Conservation (phyloP, 441 rosid genomes). For the Euphorbia celastroides region DNA sequence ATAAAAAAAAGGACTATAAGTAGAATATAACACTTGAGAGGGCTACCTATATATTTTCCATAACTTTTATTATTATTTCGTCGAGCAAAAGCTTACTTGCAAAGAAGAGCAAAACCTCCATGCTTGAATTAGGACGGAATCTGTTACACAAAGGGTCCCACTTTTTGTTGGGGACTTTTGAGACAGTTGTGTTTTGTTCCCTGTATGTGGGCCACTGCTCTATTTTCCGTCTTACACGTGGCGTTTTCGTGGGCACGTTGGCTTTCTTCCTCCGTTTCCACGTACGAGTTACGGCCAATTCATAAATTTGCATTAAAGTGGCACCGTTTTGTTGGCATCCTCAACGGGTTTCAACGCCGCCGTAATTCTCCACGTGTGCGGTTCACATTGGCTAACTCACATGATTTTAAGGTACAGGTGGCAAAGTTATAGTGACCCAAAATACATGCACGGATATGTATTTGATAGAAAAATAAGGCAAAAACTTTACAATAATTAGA, state of each 20-base stretch:
- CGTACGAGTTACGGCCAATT: constrained; percentile 19
- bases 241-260: constrained; percentile 2
- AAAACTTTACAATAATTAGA: too few species aligned
- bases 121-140: constrained; percentile 28
- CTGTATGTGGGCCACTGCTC: constrained; percentile 39
- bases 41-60: too few species aligned
- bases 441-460: too few species aligned
- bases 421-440: too few species aligned
- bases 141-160: constrained; percentile 34
- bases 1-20: too few species aligned
- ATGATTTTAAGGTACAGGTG: too few species aligned
- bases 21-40: too few species aligned
- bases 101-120: too few species aligned
- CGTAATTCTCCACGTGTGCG: not conserved
- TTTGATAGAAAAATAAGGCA: too few species aligned
- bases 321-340: not conserved
- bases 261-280: constrained; percentile 7
- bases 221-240: constrained; percentile 38
- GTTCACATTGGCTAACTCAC: too few species aligned
- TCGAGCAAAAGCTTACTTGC: too few species aligned
- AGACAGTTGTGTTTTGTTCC: constrained; percentile 51
- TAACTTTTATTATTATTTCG: too few species aligned
- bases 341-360: constrained; percentile 10
- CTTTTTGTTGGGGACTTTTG: constrained; percentile 38
- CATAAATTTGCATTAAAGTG: not conserved